A percentile compares a stretch with the other conserved stretches of the same genome.
phyloP scores from a whole-genome alignment of 306 rosid species.

The Chamaecrista fasciculata region DNA sequence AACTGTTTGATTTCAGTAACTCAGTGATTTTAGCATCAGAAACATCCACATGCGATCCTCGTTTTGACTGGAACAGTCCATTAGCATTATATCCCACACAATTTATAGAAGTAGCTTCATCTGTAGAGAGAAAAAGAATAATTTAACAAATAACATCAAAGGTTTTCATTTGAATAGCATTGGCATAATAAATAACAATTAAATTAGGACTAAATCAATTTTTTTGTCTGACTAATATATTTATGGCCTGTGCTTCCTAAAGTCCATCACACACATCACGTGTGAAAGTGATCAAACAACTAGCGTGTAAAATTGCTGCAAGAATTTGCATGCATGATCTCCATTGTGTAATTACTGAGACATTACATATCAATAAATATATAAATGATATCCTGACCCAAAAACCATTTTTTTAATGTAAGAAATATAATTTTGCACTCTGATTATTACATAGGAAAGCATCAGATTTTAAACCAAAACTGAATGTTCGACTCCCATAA shows the following conservation, averaged over 20 bases:
- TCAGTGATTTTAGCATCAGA: slow-evolving; percentile 64
- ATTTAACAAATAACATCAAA: slow-evolving; percentile 29
- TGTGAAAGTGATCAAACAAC: neutral
- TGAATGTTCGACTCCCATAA: neutral
- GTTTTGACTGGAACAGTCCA: slow-evolving; percentile 46
- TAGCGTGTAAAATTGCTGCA: neutral
- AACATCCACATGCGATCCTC: slow-evolving; percentile 48
- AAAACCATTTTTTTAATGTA: neutral
- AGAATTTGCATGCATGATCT: neutral
- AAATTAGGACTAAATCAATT: neutral
- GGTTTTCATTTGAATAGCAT: slow-evolving; percentile 19
- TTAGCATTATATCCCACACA: slow-evolving; percentile 38
- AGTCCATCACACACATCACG: neutral
- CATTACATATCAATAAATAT: neutral
- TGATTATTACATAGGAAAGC: neutral
- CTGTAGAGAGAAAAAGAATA: slow-evolving; percentile 42
- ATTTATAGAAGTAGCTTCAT: slow-evolving; percentile 40
- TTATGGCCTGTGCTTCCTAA: neutral
- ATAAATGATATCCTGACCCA: neutral
- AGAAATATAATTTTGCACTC: neutral
- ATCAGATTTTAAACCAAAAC: neutral
- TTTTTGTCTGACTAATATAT: too few relatives aligned
- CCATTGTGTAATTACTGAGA: neutral
- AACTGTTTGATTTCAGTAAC: slow-evolving; percentile 58
- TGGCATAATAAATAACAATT: slow-evolving; percentile 13